These are phyloP conservation scores for Vitis vinifera DNA, from an alignment of 164 flowering plant species.

Conservation along the genomic window ASM3070453v1 NC_081812.1:23521501-23522000, in stretches of 20 bases:
- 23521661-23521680: constrained; percentile 73
- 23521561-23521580: constrained; percentile 70
- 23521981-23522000: no score
- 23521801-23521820: constrained; percentile 63
- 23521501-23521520: constrained; percentile 10
- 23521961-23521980: no score
- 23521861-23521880: no score
- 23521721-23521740: constrained; percentile 55
- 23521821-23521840: constrained; percentile 7
- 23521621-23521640: constrained; percentile 73
- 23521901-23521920: no score
- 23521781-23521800: constrained; percentile 69
- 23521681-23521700: constrained; percentile 66
- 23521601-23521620: constrained; percentile 53
- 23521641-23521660: constrained; percentile 72
- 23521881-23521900: no score
- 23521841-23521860: no score
- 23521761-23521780: constrained; percentile 22
- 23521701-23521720: constrained; percentile 53
- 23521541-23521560: constrained; percentile 83
- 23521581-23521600: constrained; percentile 60
- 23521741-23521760: constrained; percentile 73
- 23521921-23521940: no score
- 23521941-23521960: no score
- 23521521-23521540: constrained; percentile 91